Evolutionary conservation across 2,329 filamentous ascomycete genomes (phyloP).

Genomic region (Monosporascus sp.): DNA sequence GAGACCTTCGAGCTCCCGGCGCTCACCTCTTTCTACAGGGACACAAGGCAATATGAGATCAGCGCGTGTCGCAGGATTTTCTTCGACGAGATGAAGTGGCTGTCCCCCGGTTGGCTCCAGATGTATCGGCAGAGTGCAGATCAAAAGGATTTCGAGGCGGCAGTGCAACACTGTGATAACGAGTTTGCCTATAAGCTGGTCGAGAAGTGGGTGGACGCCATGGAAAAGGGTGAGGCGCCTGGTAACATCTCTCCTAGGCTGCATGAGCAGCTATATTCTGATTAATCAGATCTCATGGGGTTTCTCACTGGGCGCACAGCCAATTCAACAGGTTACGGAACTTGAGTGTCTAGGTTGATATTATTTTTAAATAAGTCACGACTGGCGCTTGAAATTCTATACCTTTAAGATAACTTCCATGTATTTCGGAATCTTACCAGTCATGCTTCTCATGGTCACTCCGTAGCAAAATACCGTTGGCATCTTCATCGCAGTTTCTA

Average conservation of each 20-base stretch:
- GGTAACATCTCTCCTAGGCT: slow-evolving; percentile 7
- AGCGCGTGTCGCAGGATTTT: slow-evolving; percentile 20
- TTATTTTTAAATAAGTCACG: background rate
- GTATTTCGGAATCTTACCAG: too few species aligned
- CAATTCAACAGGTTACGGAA: background rate
- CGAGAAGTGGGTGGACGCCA: slow-evolving; percentile 17
- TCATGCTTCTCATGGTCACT: too few species aligned
- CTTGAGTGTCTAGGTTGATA: background rate
- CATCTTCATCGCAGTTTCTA: too few species aligned
- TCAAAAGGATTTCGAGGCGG: slow-evolving; percentile 24
- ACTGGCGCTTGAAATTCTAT: background rate
- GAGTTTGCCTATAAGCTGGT: slow-evolving; percentile 14
- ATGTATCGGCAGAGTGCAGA: slow-evolving; percentile 6
- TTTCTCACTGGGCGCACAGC: background rate
- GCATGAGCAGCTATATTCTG: slow-evolving; percentile 9
- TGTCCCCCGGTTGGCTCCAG: slow-evolving; percentile 16
- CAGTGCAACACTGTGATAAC: slow-evolving; percentile 24
- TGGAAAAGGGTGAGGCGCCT: slow-evolving; percentile 7
- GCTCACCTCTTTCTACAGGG: slow-evolving; percentile 9
- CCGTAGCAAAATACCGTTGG: too few species aligned
- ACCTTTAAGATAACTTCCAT: too few species aligned
- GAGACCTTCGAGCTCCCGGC: background rate
- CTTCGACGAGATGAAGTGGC: slow-evolving; percentile 15
- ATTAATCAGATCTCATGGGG: background rate
- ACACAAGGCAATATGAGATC: slow-evolving; percentile 17